phyloP scores from a whole-genome alignment of 2,329 filamentous ascomycete genomes.

The Rhytidhysteron rufulum region DNA sequence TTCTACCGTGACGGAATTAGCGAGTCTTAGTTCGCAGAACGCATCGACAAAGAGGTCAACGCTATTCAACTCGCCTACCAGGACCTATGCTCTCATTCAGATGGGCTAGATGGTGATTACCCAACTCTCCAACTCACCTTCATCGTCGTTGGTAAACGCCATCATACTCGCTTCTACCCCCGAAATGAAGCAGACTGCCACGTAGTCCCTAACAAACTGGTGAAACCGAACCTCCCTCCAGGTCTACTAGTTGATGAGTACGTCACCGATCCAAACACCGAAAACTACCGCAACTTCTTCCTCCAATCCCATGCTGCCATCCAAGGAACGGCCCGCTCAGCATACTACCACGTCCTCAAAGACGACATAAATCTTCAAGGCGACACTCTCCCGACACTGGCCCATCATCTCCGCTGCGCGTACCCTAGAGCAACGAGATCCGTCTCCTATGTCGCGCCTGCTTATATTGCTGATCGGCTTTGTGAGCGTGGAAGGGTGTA shows the following conservation, averaged over 20 bases:
- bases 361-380: constrained; percentile 20
- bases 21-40: constrained; percentile 9
- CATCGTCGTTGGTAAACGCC: constrained; percentile 38
- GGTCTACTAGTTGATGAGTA: constrained; percentile 22
- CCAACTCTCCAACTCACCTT: constrained; percentile 24
- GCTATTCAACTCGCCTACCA: constrained; percentile 19
- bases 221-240: constrained; percentile 17
- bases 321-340: constrained; percentile 23
- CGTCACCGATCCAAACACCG: constrained; percentile 17
- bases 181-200: constrained; percentile 3
- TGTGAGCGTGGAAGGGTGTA: not conserved
- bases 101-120: constrained; percentile 26
- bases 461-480: not conserved
- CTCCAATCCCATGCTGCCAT: constrained; percentile 25
- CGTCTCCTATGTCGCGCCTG: not conserved
- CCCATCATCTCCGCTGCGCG: constrained; percentile 20
- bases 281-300: constrained; percentile 33
- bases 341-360: constrained; percentile 28
- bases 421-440: constrained; percentile 16
- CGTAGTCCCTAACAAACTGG: constrained; percentile 10
- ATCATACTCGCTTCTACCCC: constrained; percentile 40
- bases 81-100: no score
- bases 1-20: constrained; percentile 22
- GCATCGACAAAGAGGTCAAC: constrained; percentile 18
- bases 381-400: constrained; percentile 15